A percentile compares a stretch with the other conserved stretches of the same genome.
phyloP scores from a whole-genome alignment of 805 yeast species.

The Candida gorgasii region DNA sequence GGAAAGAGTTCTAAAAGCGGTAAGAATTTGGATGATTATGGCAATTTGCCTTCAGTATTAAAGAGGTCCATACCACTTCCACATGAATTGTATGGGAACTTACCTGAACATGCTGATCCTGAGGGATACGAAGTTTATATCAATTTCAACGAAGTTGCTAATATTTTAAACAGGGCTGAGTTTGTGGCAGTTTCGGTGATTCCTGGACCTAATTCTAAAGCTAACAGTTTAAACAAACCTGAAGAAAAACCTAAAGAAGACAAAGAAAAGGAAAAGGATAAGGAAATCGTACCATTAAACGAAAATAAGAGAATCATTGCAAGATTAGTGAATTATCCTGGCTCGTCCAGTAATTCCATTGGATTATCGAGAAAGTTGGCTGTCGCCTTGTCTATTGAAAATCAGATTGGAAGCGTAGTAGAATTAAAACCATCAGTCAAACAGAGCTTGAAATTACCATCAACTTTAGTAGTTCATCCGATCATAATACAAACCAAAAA shows the following conservation, averaged over 20 bases:
- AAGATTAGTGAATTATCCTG: conserved; percentile 42
- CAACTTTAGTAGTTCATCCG: conserved; percentile 53
- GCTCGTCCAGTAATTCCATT: conserved; percentile 34
- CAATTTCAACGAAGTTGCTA: conserved; percentile 39
- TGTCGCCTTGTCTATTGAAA: conserved; percentile 54
- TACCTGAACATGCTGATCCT: conserved; percentile 18
- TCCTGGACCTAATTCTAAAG: conserved; percentile 48
- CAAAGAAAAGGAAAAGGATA: conserved; percentile 13
- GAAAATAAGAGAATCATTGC: conserved; percentile 54
- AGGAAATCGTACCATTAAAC: conserved; percentile 16
- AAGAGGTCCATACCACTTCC: conserved; percentile 60
- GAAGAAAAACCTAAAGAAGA: conserved; percentile 13
- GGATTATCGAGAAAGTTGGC: conserved; percentile 58
- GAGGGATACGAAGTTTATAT: conserved; percentile 46
- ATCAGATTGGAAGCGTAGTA: conserved; percentile 52
- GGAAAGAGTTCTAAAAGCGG: conserved; percentile 21
- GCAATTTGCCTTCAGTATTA: conserved; percentile 38
- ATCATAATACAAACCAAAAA: conserved; percentile 46
- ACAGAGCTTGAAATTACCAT: conserved; percentile 37
- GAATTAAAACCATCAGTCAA: conserved; percentile 48
- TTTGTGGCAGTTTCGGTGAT: conserved; percentile 54
- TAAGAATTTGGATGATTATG: conserved; percentile 25
- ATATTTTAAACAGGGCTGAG: conserved; percentile 35
- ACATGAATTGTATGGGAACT: conserved; percentile 35
- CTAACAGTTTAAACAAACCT: conserved; percentile 16